Conservation (phyloP, 2,329 filamentous ascomycete genomes). For the Ophiostoma novo-ulmi region DNA sequence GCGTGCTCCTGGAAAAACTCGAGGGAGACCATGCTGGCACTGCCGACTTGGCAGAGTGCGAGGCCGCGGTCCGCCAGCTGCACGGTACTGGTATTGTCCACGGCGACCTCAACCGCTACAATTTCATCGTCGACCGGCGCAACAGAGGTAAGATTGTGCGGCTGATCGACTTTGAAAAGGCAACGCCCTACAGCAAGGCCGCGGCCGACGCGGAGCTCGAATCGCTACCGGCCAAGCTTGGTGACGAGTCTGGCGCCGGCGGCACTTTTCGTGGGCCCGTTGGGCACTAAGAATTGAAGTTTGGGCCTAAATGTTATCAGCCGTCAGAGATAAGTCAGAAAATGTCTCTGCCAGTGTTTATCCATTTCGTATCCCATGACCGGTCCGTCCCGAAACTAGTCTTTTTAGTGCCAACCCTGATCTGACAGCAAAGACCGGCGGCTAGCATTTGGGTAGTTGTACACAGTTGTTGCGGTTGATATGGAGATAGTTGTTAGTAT, state of each 20-base stretch:
- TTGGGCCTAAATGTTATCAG: not conserved
- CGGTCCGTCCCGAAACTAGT: conserved; percentile 14
- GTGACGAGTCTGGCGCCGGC: not conserved
- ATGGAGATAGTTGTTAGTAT: no score
- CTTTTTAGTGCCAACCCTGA: not conserved
- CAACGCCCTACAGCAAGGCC: not conserved
- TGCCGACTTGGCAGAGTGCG: not conserved
- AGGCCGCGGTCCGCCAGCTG: not conserved
- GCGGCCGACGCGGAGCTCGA: not conserved
- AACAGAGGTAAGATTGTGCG: not conserved
- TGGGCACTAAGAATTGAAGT: not conserved
- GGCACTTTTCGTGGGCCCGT: not conserved
- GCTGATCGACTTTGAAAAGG: conserved; percentile 10
- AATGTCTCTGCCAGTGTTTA: not conserved
- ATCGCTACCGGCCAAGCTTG: not conserved
- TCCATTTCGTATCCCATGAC: not conserved
- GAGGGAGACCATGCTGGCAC: not conserved
- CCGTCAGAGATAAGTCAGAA: not conserved
- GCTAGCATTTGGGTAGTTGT: not conserved
- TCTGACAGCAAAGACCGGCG: not conserved
- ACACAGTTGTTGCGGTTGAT: not conserved
- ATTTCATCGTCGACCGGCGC: not conserved
- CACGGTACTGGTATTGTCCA: not conserved
- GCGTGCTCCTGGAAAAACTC: conserved; percentile 1
- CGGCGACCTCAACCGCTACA: conserved; percentile 13